Base-by-base conservation (phyloP, 2,329 filamentous ascomycete species). In the Sporothrix brasiliensis region DNA sequence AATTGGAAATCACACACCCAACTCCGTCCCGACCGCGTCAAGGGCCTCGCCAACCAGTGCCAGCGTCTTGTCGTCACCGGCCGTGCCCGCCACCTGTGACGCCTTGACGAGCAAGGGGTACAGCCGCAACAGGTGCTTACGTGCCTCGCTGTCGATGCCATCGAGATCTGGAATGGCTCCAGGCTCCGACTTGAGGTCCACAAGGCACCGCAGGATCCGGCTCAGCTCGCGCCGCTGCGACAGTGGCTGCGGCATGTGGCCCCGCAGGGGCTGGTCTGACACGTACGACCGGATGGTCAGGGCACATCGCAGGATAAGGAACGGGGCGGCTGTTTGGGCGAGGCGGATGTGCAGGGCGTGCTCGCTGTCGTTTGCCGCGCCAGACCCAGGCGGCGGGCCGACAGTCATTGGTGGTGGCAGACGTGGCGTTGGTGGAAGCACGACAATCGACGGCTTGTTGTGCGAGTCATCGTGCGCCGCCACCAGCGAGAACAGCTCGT, bases 211-310 rank as follows among this genome's bases (percentile, higher is more conserved):
- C 21, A 98, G 82, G 30, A 94, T 84, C 76, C 92, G 91, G 4
- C 91, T 78, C 13, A 99, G 81, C 77, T 97, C 95, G 73, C 87
- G 89, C 56, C 92, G 87, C 76, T 97, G 92, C 10, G 88, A 90
- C 5, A 92, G 83, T 0, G 94, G 94, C 78, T 95, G 92, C 4
- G 95, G 95, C 89, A 96, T 95, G 66, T 89, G 87, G 0, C 95
- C 94, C 16, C 95, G 86, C 24, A 99, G 83, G 0, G 94, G 94
- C 77, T 97, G 94, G 78, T 99, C 95, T 4, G 93, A 92, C 60
- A 96, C 89, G 77, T 97, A 98, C 0, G 90, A 85, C 70, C 92
- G 89, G n/a, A 98, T 81, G 0, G 92, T 89, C 19, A 97, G 83
- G 0, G 92, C 93, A 14, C 91, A 89, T 2, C 95, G 89, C 1